Evolutionary conservation across 257 asterid genomes (phyloP), one percentile per base, ranked within the genome.

Genomic region (Lithospermum erythrorhizon): DNA sequence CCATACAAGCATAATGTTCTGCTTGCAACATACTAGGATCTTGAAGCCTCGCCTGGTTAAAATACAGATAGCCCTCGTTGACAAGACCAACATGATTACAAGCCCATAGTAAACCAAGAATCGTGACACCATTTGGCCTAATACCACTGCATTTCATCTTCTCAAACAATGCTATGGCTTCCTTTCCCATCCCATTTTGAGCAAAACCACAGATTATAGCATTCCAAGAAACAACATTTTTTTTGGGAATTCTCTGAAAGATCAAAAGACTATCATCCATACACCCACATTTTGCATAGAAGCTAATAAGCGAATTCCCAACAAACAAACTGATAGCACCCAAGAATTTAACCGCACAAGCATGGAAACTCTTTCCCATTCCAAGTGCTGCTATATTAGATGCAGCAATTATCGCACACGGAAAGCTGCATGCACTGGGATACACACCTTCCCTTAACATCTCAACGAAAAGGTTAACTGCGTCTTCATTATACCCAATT

Each of bases 1-100:
- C 79, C 76, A 90, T 77, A 69, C 94, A 85, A 5, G 96, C 95
- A 29, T 87, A 90, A 62, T 90, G 96, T 80, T 90, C 94, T 1
- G 95, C 35, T 55, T 69, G 68, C 10, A 90, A 35, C 13, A 80
- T 70, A 49, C 70, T 53, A 10, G 80, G 78, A 22, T 81, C 67
- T 45, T 64, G 67, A 11, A 48, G 1, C 67, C 73, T 81, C 11
- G 70, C 84, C 56, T 68, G 69, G 18, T 77, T 74, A 82, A 90
- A 90, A 66, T 68, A 76, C 32, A 70, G 57, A 30, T 68, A 79
- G 7, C 89, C 94, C 25, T 83, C 81, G 6, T 85, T 83, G 1
- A 90, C 76, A 11, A 87, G 84, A 59, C 95, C 95, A 0, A 48
- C 82, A 24, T 90, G 98, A 63, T 73, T 87, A 57, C 91, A 84